Conservation (phyloP, 164 flowering plant species). For the Dillenia suffruticosa region DNA sequence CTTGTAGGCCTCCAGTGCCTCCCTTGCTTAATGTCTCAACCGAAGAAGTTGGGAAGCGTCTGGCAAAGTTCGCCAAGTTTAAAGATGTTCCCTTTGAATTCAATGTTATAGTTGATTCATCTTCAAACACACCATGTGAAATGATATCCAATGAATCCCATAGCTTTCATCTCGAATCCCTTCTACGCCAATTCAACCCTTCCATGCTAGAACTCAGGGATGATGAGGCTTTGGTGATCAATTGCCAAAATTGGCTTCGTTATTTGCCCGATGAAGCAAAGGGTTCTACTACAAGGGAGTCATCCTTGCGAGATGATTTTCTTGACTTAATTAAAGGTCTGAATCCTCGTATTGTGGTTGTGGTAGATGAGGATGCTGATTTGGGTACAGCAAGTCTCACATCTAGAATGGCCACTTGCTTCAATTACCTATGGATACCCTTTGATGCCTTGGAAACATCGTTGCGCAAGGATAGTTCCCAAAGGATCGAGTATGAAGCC, state of each 20-base stretch:
- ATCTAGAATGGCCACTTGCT: slow-evolving; percentile 53
- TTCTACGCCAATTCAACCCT: slow-evolving; percentile 39
- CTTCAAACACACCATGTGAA: slow-evolving; percentile 6
- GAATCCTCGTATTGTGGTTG: slow-evolving; percentile 38
- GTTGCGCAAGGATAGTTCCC: slow-evolving; percentile 60
- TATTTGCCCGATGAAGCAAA: slow-evolving; percentile 46
- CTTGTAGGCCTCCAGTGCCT: slow-evolving; percentile 60
- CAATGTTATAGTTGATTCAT: slow-evolving; percentile 28
- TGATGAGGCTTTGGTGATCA: slow-evolving; percentile 63
- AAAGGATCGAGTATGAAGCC: slow-evolving; percentile 62
- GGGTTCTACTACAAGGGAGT: slow-evolving; percentile 3
- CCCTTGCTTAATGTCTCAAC: slow-evolving; percentile 55
- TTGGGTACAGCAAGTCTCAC: slow-evolving; percentile 43
- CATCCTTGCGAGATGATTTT: slow-evolving; percentile 40
- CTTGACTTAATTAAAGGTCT: slow-evolving; percentile 39
- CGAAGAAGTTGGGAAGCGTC: slow-evolving; percentile 61
- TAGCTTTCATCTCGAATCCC: slow-evolving; percentile 30
- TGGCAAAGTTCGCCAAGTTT: slow-evolving; percentile 64
- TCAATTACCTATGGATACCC: slow-evolving; percentile 81
- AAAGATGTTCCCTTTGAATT: slow-evolving; percentile 62
- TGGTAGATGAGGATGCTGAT: slow-evolving; percentile 74
- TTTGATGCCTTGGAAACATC: slow-evolving; percentile 77
- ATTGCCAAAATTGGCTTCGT: slow-evolving; percentile 72
- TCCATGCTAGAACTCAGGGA: slow-evolving; percentile 35
- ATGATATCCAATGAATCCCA: slow-evolving; percentile 8